A percentile compares a stretch with the other conserved stretches of the same genome.
These are phyloP conservation scores for Phytophthora europaea DNA, from an alignment of 352 stramenopile species.

Conservation along the genomic window DNA sequence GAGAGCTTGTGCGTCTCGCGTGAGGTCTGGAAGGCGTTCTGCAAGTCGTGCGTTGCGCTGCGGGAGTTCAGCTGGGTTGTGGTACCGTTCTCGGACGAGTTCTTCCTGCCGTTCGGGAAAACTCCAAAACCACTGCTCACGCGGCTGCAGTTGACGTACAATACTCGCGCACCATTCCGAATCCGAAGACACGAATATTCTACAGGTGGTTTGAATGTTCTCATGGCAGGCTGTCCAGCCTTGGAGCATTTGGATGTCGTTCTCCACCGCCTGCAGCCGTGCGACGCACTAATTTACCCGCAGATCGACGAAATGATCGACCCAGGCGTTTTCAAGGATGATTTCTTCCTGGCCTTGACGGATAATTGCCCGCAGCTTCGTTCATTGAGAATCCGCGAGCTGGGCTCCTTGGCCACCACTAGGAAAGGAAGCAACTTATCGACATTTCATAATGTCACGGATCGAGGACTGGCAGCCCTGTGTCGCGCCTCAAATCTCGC, in stretches of 20 bases:
- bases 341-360: conserved; percentile 43
- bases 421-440: background rate
- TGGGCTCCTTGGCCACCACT: conserved; percentile 26
- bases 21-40: conserved; percentile 59
- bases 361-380: conserved; percentile 35
- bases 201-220: conserved; percentile 46
- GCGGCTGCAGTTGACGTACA: conserved; percentile 62
- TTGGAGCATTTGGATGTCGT: conserved; percentile 56
- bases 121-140: conserved; percentile 47
- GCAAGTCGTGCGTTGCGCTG: conserved; percentile 44
- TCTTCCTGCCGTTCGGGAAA: conserved; percentile 66
- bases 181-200: conserved; percentile 65
- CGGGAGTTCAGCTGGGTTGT: conserved; percentile 79
- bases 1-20: conserved; percentile 47
- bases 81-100: conserved; percentile 72
- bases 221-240: conserved; percentile 40
- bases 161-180: conserved; percentile 55
- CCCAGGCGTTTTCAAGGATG: conserved; percentile 57
- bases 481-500: conserved; percentile 28
- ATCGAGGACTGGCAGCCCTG: conserved; percentile 40
- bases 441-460: conserved; percentile 36
- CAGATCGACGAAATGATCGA: conserved; percentile 74
- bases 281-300: conserved; percentile 59
- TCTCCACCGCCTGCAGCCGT: conserved; percentile 57
- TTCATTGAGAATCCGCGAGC: conserved; percentile 48